Evolutionary conservation across 352 stramenopile species (phyloP), one percentile per base, ranked within the genome.

Genomic region (Hyaloperonospora arabidopsidis): DNA sequence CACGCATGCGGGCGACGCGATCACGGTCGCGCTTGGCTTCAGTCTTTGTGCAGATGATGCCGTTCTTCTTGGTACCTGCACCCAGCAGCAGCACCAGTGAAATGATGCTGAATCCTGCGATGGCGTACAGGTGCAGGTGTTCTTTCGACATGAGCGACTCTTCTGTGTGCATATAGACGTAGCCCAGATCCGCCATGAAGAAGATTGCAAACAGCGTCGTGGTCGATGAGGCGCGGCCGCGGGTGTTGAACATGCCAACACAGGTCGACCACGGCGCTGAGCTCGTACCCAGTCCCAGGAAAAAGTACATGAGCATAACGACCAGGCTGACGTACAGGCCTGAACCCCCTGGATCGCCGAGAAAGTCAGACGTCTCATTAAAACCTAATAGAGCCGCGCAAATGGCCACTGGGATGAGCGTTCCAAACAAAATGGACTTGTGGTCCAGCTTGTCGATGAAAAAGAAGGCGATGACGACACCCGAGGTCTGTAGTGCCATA

Each of bases 401-500:
- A 18, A 79, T 54, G 1, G 69, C 68, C 2, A 87, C 55, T 0
- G 77, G 76, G 17, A 88, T 72, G 8, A 90, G 61, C 45, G 80
- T 87, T 22, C 74, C 75, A 19, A 86, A 76, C 7, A 90, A 54
- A 23, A 90, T 70, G 5, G 68, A 80, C 59, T 82, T 81, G 70
- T 88, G 78, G 54, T 87, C 77, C 19, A 86, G 51, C 52, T 82
- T 81, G 64, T 90, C 79, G 29, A 90, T 87, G 63, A 87, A 80
- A 63, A 90, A 90, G 58, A 90, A 84, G 49, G 75, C 72, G 14
- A 90, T 61, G 2, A 79, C 49, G 4, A 76, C 68, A 44, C 79
- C 79, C 2, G 63, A 57, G n/a, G 82, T 48, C 54, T 90, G 71
- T 28, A 90, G 54, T 17, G 68, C 54, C 51, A 86, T 68, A 11